phyloP scores from a whole-genome alignment of 306 rosid genomes.

The Dalbergia cultrata region DNA sequence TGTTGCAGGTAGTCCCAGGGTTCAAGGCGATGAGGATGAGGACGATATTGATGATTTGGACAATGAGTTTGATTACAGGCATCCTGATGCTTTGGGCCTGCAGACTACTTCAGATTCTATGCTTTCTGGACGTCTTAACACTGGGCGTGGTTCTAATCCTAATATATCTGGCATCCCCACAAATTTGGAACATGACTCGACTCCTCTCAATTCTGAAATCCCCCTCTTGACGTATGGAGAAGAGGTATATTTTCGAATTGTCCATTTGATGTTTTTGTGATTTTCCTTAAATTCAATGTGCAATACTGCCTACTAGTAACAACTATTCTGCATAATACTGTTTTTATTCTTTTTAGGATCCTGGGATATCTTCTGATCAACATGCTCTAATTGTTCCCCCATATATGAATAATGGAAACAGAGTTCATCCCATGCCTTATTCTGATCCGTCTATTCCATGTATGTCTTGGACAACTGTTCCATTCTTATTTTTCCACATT shows the following conservation, averaged over 20 bases:
- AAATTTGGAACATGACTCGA: conserved; percentile 62
- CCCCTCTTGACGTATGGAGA: conserved; percentile 93
- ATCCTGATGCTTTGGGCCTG: conserved; percentile 56
- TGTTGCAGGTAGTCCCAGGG: conserved; percentile 87
- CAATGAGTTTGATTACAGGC: conserved; percentile 81
- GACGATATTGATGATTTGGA: conserved; percentile 93
- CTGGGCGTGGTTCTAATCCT: conserved; percentile 58
- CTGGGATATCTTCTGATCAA: conserved; percentile 79
- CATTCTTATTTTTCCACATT: conserved; percentile 22
- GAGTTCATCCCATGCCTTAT: conserved; percentile 77
- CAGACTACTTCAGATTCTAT: conserved; percentile 56
- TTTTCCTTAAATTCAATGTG: conserved; percentile 42
- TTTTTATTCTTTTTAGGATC: conserved; percentile 62
- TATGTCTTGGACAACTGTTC: conserved; percentile 49
- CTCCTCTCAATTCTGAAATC: conserved; percentile 77
- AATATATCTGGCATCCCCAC: conserved; percentile 59
- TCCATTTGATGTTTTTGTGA: conserved; percentile 43
- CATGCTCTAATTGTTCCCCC: conserved; percentile 95
- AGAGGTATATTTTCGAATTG: conserved; percentile 67
- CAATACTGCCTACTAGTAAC: neutral
- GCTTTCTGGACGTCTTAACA: conserved; percentile 39
- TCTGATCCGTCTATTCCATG: conserved; percentile 73
- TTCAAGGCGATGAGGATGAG: conserved; percentile 96
- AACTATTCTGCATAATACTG: conserved; percentile 1
- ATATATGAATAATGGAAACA: conserved; percentile 69